A percentile compares a stretch with the other conserved stretches of the same genome.
phyloP scores from a whole-genome alignment of 1,284 basidiomycete genomes.

The Xerocomus minutiporus region DNA sequence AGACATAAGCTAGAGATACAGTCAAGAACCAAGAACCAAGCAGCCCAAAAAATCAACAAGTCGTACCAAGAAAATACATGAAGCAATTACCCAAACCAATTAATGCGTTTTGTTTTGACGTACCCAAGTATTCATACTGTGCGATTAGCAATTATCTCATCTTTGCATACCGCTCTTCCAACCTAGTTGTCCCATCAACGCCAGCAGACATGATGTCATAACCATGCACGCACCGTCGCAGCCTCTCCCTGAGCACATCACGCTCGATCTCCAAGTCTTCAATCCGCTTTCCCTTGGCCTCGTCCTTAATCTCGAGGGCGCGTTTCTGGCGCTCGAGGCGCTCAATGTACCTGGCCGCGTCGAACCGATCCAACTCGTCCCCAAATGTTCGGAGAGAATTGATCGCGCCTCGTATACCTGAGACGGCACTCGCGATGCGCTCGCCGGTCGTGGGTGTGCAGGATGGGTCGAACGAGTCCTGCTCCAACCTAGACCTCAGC shows the following conservation, averaged over 20 bases:
- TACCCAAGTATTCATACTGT: neutral
- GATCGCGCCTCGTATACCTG: neutral
- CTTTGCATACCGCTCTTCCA: slow-evolving; percentile 7
- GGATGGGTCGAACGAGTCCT: neutral
- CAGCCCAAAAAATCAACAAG: too few relatives aligned
- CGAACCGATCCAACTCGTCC: slow-evolving; percentile 6
- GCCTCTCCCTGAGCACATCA: slow-evolving; percentile 18
- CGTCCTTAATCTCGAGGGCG: slow-evolving; percentile 36
- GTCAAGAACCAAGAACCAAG: neutral
- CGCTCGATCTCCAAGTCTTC: slow-evolving; percentile 33
- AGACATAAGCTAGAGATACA: neutral
- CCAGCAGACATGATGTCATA: too few relatives aligned
- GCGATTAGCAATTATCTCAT: slow-evolving; percentile 10
- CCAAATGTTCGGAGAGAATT: neutral
- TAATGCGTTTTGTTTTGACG: neutral
- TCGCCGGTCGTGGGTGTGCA: slow-evolving; percentile 14
- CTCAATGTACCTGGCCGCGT: slow-evolving; percentile 31
- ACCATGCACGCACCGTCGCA: slow-evolving; percentile 13
- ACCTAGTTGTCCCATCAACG: slow-evolving; percentile 5
- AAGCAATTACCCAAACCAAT: neutral
- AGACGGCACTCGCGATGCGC: slow-evolving; percentile 11
- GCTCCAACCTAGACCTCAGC: neutral
- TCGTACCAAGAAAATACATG: neutral
- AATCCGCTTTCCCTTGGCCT: slow-evolving; percentile 39
- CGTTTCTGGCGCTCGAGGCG: slow-evolving; percentile 39